Conservation (phyloP, 768 basidiomycete species). For the Hemileccinum impolitum region DNA sequence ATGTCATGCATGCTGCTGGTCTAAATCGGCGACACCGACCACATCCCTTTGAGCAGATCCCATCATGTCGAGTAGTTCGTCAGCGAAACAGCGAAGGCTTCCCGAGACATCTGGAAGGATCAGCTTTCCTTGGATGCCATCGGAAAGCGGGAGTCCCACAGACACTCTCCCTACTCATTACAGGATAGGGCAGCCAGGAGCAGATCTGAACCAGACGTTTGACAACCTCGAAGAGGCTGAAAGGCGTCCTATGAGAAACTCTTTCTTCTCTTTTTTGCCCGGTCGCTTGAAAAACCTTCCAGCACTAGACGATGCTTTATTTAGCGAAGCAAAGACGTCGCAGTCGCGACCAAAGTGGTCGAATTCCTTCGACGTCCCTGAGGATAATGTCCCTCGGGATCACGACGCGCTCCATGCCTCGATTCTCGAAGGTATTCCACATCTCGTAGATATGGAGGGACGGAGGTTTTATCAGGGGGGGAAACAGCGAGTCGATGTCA, state of each 20-base stretch:
- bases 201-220: neutral
- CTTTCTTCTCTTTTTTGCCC: conserved; percentile 16
- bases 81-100: conserved; percentile 8
- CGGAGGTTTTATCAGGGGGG: conserved; percentile 30
- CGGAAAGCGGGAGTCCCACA: neutral
- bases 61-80: conserved; percentile 12
- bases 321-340: conserved; percentile 21
- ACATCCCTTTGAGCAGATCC: neutral
- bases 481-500: conserved; percentile 26
- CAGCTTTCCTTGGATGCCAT: neutral
- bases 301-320: conserved; percentile 23
- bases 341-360: conserved; percentile 27
- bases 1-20: neutral
- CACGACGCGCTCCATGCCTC: conserved; percentile 13
- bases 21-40: neutral
- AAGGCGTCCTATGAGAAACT: conserved; percentile 5
- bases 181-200: neutral
- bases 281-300: conserved; percentile 10
- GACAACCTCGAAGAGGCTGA: conserved; percentile 8
- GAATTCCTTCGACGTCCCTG: conserved; percentile 17
- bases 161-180: conserved; percentile 1
- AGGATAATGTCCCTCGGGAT: conserved; percentile 13
- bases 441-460: conserved; percentile 15
- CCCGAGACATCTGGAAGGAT: neutral
- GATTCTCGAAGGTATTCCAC: neutral